Evolutionary conservation across 2,329 filamentous ascomycete genomes (phyloP), one percentile per base, ranked within the genome.

Genomic region (Bipolaris oryzae): DNA sequence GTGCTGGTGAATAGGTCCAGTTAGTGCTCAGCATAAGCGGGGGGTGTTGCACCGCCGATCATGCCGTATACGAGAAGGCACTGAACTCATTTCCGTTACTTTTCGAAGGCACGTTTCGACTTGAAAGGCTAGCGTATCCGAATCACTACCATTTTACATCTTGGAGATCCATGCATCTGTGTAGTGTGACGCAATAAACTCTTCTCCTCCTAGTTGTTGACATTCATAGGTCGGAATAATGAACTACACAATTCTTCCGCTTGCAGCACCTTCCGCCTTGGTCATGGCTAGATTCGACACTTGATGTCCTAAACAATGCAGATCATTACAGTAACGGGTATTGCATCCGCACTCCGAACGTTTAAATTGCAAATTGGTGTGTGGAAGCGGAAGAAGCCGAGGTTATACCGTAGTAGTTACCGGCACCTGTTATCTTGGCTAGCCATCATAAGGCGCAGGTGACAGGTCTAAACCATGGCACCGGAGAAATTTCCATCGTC

Each of bases 201-300:
- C 21, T 25, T 42, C 39, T 23, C 39, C 39, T 42, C 39, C 15
- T 11, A 21, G 7, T 38, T 28, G 9, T 35, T 4, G 13, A 20
- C 21, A 13, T 31, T 15, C 28, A 42, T 51, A 38, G 34, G 33
- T 5, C 39, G 48, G 48, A 51, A 43, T 34, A 51, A 51, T 51
- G 20, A 38, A 23, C 31, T 35, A 31, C 28, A 21, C 34, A 47
- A 51, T 56, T 56, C 35, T 56, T 53, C 53, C 53, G 53, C 34
- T 53, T 21, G 16, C n/a, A 35, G 50, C 41, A 47, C 31, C 20
- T 43, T 31, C 21, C 33, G 37, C 16, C 45, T 31, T 54, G 15
- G 16, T 34, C 3, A 18, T 42, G 35, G 43, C 16, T 31, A 38
- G 20, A 49, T 28, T 49, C 44, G 44, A 20, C 15, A 37, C 42